Evolutionary conservation across 2,329 filamentous ascomycete species (phyloP).

Genomic region (Truncatella angustata): DNA sequence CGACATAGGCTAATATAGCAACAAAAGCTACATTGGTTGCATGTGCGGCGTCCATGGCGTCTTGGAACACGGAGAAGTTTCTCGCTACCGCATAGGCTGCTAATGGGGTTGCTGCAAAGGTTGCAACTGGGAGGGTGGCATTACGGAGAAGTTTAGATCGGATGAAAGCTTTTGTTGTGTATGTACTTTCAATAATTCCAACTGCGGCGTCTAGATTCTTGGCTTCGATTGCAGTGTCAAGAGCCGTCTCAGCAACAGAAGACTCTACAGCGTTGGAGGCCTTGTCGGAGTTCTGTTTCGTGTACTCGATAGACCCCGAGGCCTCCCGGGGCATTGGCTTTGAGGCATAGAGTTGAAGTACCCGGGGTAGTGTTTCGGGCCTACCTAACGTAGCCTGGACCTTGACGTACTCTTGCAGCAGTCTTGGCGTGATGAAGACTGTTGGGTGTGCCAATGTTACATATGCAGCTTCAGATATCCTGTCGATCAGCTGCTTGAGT

Average conservation of each 20-base stretch:
- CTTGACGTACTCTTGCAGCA: slow-evolving; percentile 73
- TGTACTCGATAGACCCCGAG: slow-evolving; percentile 58
- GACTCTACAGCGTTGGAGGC: slow-evolving; percentile 70
- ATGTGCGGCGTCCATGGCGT: slow-evolving; percentile 71
- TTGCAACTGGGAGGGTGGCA: slow-evolving; percentile 57
- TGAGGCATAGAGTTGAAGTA: slow-evolving; percentile 78
- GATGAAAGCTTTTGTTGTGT: slow-evolving; percentile 63
- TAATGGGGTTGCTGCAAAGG: slow-evolving; percentile 57
- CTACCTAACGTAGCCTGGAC: slow-evolving; percentile 72
- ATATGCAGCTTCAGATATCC: slow-evolving; percentile 62
- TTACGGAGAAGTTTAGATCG: slow-evolving; percentile 66
- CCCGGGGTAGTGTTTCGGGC: slow-evolving; percentile 73
- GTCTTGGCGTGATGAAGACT: slow-evolving; percentile 73
- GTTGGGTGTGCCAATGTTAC: slow-evolving; percentile 69
- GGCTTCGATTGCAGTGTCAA: slow-evolving; percentile 75
- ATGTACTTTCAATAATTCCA: slow-evolving; percentile 69
- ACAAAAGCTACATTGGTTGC: slow-evolving; percentile 78
- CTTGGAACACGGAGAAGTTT: slow-evolving; percentile 64
- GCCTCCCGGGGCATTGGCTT: slow-evolving; percentile 71
- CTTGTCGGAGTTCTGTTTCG: slow-evolving; percentile 63
- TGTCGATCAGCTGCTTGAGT: slow-evolving; percentile 44
- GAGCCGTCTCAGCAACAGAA: slow-evolving; percentile 68
- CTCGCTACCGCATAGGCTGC: slow-evolving; percentile 70
- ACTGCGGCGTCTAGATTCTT: slow-evolving; percentile 78
- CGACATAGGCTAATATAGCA: slow-evolving; percentile 79